phyloP scores from a whole-genome alignment of 306 rosid species.

The Cicer arietinum region DNA sequence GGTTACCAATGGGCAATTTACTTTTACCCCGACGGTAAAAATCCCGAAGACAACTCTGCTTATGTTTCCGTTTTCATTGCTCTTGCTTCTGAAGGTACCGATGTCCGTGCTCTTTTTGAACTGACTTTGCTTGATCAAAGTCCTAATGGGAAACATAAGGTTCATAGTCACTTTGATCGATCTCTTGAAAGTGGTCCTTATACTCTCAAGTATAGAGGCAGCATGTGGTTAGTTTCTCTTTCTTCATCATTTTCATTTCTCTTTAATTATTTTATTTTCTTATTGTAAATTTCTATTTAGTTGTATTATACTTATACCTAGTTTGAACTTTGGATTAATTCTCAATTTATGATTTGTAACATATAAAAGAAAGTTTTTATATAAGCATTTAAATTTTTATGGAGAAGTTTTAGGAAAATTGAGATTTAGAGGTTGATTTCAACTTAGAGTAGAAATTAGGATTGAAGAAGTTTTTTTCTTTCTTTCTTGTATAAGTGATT shows the following conservation, averaged over 20 bases:
- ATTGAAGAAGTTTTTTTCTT: not conserved
- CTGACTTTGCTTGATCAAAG: conserved; percentile 88
- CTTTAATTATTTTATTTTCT: not conserved
- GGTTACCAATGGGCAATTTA: conserved; percentile 97
- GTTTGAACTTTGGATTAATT: not conserved
- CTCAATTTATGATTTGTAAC: not conserved
- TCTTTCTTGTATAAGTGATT: not conserved
- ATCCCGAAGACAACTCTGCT: conserved; percentile 90
- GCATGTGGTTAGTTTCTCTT: conserved; percentile 76
- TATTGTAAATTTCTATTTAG: not conserved
- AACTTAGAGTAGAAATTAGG: not conserved
- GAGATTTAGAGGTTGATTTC: not conserved
- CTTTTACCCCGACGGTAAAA: conserved; percentile 95
- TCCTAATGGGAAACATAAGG: conserved; percentile 85
- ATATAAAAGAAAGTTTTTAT: no score
- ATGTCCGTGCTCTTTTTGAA: conserved; percentile 90
- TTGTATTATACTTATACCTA: not conserved
- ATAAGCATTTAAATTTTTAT: not conserved
- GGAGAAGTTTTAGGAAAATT: not conserved
- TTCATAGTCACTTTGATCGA: conserved; percentile 93
- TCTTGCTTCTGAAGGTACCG: conserved; percentile 93
- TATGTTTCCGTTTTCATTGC: conserved; percentile 97
- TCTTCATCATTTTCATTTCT: not conserved
- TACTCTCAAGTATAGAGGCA: conserved; percentile 91
- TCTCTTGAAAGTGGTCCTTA: conserved; percentile 92